Percentiles rank a stretch among this genome's conserved stretches.
Conservation (phyloP, 495 filamentous ascomycete genomes). For the Penicillium cataractarum region DNA sequence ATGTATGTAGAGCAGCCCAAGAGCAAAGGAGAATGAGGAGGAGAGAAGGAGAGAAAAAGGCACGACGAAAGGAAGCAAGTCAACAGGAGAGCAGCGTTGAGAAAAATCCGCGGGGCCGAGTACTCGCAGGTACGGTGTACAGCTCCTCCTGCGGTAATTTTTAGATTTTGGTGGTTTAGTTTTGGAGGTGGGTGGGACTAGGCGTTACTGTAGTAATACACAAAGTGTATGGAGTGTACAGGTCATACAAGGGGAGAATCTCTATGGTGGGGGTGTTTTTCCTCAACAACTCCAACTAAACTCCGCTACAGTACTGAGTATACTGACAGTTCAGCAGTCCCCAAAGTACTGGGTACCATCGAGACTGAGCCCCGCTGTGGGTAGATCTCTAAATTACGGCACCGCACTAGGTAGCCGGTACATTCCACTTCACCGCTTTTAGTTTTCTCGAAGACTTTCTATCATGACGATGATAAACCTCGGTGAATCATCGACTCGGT, state of each 20-base stretch:
- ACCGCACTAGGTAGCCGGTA: slow-evolving; percentile 1
- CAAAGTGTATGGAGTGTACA: background rate
- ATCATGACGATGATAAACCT: background rate
- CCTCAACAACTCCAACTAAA: slow-evolving; percentile 27
- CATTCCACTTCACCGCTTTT: background rate
- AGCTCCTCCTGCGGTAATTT: slow-evolving; percentile 29
- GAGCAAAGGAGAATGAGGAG: slow-evolving; percentile 23
- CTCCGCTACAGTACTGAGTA: background rate
- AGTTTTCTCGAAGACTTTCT: background rate
- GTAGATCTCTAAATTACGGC: slow-evolving; percentile 2
- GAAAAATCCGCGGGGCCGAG: slow-evolving; percentile 35
- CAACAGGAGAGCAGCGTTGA: slow-evolving; percentile 27
- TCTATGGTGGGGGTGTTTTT: slow-evolving; percentile 9
- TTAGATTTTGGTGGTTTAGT: background rate
- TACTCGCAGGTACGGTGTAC: slow-evolving; percentile 41
- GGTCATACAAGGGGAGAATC: background rate
- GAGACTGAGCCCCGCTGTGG: slow-evolving; percentile 19
- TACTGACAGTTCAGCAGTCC: slow-evolving; percentile 14
- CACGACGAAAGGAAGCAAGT: slow-evolving; percentile 23
- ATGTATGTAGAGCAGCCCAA: slow-evolving; percentile 26
- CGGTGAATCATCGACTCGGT: background rate
- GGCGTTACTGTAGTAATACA: background rate
- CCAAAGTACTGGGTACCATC: slow-evolving; percentile 35
- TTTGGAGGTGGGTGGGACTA: slow-evolving; percentile 1
- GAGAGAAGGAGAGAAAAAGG: slow-evolving; percentile 19